Evolutionary conservation across 345 rosid genomes (phyloP).

Genomic region (Sapria himalayana): DNA sequence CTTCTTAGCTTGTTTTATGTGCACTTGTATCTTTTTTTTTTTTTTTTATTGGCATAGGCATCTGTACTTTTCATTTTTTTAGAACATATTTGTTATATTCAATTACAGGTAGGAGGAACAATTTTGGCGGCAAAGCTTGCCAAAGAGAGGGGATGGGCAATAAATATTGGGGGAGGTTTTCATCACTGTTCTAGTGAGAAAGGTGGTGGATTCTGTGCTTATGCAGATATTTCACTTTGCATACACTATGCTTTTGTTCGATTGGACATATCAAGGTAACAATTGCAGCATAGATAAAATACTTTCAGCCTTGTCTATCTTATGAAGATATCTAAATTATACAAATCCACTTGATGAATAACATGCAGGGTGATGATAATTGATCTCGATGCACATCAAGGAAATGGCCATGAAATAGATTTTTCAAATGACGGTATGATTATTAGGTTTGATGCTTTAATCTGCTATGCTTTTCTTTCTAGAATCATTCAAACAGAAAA

Average conservation of each 20-base stretch:
- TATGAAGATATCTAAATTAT: slow-evolving; percentile 1
- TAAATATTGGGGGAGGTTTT: slow-evolving; percentile 91
- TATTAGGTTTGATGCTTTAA: slow-evolving; percentile 4
- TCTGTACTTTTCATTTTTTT: neutral
- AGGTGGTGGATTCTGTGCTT: slow-evolving; percentile 91
- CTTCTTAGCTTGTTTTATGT: too few relatives aligned
- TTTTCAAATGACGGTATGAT: slow-evolving; percentile 55
- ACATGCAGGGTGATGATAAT: slow-evolving; percentile 68
- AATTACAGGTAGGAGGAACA: slow-evolving; percentile 73
- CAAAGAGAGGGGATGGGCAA: slow-evolving; percentile 77
- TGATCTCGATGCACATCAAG: slow-evolving; percentile 99
- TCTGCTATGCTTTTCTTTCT: too few relatives aligned
- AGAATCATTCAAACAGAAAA: too few relatives aligned
- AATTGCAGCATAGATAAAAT: neutral
- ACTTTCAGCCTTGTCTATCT: slow-evolving; percentile 5
- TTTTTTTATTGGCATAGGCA: neutral
- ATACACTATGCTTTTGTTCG: slow-evolving; percentile 55
- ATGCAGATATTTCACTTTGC: slow-evolving; percentile 82
- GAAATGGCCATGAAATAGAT: slow-evolving; percentile 91
- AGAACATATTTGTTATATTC: slow-evolving; percentile 5
- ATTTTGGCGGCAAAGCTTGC: slow-evolving; percentile 81
- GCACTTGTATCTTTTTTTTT: too few relatives aligned
- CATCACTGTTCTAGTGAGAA: slow-evolving; percentile 71
- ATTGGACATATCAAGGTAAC: slow-evolving; percentile 51
- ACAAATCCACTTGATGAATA: neutral